phyloP scores from a whole-genome alignment of 2,329 filamentous ascomycete species.

The Epichloe elymi region DNA sequence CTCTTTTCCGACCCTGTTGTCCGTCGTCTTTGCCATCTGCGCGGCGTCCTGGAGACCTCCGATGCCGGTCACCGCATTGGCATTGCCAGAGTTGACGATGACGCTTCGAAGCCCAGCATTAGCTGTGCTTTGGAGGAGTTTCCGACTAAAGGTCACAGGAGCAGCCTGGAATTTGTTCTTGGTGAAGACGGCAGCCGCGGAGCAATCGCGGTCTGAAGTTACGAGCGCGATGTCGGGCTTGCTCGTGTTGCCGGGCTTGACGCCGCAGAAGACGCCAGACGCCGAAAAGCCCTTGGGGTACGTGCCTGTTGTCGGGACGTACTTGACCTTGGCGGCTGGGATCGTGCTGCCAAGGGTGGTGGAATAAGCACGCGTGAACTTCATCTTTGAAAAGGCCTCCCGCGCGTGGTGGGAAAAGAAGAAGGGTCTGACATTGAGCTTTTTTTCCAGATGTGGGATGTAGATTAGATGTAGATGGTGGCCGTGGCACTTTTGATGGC shows the following conservation, averaged over 20 bases:
- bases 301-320: slow-evolving; percentile 69
- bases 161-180: slow-evolving; percentile 98
- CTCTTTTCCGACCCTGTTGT: slow-evolving; percentile 41
- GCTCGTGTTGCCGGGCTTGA: slow-evolving; percentile 84
- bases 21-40: slow-evolving; percentile 68
- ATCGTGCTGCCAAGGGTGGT: slow-evolving; percentile 28
- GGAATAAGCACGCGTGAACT: slow-evolving; percentile 22
- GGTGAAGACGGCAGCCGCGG: slow-evolving; percentile 86
- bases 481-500: not conserved
- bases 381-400: slow-evolving; percentile 13
- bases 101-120: slow-evolving; percentile 66
- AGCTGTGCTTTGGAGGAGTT: slow-evolving; percentile 52
- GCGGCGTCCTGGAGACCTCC: slow-evolving; percentile 80
- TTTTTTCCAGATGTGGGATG: not conserved
- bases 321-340: slow-evolving; percentile 75
- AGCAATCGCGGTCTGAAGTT: slow-evolving; percentile 72
- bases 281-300: slow-evolving; percentile 86
- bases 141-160: slow-evolving; percentile 73
- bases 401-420: slow-evolving; percentile 6
- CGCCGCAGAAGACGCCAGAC: slow-evolving; percentile 78
- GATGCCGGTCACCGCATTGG: slow-evolving; percentile 90
- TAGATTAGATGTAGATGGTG: not conserved
- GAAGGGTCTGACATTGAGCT: not conserved
- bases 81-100: slow-evolving; percentile 89
- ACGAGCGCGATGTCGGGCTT: slow-evolving; percentile 86